These are phyloP conservation scores for Ophiocordyceps polyrhachis-furcata DNA, from an alignment of 2,329 filamentous ascomycete species.

Conservation along the genomic window DNA sequence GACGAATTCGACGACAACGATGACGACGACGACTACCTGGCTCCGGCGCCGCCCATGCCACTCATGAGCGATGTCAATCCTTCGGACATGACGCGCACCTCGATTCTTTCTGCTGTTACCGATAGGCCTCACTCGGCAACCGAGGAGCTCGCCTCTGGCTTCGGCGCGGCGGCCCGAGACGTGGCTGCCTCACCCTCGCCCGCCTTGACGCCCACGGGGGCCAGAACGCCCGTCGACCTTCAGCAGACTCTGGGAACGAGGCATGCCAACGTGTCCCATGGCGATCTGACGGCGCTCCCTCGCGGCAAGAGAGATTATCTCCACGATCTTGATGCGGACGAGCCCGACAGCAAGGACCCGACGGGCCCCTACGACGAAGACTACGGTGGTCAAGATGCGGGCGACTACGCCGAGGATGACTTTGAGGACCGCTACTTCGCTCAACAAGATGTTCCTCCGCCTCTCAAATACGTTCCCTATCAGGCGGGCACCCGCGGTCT, in stretches of 20 bases:
- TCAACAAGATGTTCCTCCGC: conserved; percentile 44
- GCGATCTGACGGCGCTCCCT: conserved; percentile 36
- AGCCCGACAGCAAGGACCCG: conserved; percentile 21
- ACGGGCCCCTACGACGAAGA: conserved; percentile 26
- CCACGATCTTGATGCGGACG: conserved; percentile 29
- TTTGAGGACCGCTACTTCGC: conserved; percentile 31
- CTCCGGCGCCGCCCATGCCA: conserved; percentile 59
- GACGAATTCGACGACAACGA: conserved; percentile 21
- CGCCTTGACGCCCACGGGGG: conserved; percentile 43
- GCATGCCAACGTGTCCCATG: conserved; percentile 44
- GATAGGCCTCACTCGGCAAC: conserved; percentile 53
- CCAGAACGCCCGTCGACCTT: conserved; percentile 30
- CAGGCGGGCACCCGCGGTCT: conserved; percentile 51
- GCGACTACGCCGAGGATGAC: conserved; percentile 21
- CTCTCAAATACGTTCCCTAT: conserved; percentile 48
- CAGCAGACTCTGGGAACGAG: conserved; percentile 47
- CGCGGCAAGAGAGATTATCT: conserved; percentile 24
- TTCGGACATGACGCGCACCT: conserved; percentile 75
- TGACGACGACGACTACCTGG: conserved; percentile 24
- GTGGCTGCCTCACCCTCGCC: conserved; percentile 47
- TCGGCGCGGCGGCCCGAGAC: conserved; percentile 25
- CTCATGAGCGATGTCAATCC: conserved; percentile 70
- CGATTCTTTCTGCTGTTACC: conserved; percentile 66
- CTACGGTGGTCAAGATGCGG: conserved; percentile 16
- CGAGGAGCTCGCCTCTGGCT: conserved; percentile 28